Conservation (phyloP, 306 rosid genomes). For the Comarum palustre region DNA sequence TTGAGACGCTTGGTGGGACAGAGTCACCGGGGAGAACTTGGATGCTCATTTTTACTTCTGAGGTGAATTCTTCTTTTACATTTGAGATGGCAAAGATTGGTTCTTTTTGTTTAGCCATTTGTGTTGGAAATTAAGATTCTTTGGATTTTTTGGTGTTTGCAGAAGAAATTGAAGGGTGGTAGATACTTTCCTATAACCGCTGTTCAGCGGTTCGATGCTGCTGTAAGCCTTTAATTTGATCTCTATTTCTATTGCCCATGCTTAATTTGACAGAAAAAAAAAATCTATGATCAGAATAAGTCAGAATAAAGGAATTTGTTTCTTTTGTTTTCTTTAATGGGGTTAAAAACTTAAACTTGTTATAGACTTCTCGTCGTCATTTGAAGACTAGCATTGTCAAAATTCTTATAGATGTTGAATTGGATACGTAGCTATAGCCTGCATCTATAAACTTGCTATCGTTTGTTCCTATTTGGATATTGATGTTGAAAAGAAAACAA, state of each 20-base stretch:
- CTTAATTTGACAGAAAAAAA: neutral
- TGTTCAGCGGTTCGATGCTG: slow-evolving; percentile 87
- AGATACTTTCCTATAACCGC: slow-evolving; percentile 85
- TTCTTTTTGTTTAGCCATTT: neutral
- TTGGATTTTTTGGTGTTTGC: slow-evolving; percentile 27
- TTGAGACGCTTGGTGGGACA: slow-evolving; percentile 70
- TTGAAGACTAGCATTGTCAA: neutral
- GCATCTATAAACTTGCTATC: neutral
- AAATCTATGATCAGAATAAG: neutral
- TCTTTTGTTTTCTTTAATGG: no score
- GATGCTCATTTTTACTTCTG: slow-evolving; percentile 86
- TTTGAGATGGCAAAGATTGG: neutral
- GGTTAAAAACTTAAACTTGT: neutral
- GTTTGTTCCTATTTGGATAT: neutral
- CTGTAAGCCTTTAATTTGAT: slow-evolving; percentile 53
- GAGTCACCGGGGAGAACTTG: slow-evolving; percentile 92
- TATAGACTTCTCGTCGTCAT: neutral
- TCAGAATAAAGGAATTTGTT: neutral
- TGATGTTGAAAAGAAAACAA: no score
- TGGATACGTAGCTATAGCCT: neutral
- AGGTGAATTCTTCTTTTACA: slow-evolving; percentile 39
- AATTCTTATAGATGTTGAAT: neutral
- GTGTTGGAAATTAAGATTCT: neutral
- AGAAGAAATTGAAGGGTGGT: slow-evolving; percentile 73
- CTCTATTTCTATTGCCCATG: neutral